These are phyloP conservation scores for Porodaedalea pini DNA, from an alignment of 1,284 basidiomycete species.

Conservation along the genomic window DNA sequence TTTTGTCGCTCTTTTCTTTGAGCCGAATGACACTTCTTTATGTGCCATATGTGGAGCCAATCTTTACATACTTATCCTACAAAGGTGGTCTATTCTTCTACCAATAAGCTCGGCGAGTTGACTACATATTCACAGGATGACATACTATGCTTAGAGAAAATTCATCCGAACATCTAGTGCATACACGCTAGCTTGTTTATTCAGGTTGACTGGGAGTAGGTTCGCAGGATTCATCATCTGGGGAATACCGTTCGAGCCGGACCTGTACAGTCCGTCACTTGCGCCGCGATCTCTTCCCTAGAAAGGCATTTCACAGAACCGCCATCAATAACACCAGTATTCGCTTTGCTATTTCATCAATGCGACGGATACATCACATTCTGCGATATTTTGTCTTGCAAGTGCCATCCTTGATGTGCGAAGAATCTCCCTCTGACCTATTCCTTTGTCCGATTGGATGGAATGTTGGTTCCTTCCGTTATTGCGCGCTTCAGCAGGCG, in stretches of 20 bases:
- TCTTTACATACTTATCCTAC: slow-evolving; percentile 80
- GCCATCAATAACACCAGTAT: neutral
- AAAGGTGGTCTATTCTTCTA: slow-evolving; percentile 42
- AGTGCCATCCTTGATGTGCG: slow-evolving; percentile 62
- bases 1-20: slow-evolving; percentile 77
- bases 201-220: slow-evolving; percentile 83
- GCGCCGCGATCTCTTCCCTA: neutral
- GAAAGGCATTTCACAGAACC: slow-evolving; percentile 22
- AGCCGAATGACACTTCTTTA: slow-evolving; percentile 72
- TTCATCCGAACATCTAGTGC: slow-evolving; percentile 54
- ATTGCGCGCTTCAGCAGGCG: slow-evolving; percentile 81
- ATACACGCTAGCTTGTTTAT: slow-evolving; percentile 64
- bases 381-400: slow-evolving; percentile 39
- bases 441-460: slow-evolving; percentile 81
- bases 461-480: slow-evolving; percentile 80
- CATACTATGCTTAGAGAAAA: slow-evolving; percentile 45
- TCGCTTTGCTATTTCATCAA: slow-evolving; percentile 59
- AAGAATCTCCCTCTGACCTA: slow-evolving; percentile 67
- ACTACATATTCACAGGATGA: slow-evolving; percentile 49
- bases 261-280: slow-evolving; percentile 22
- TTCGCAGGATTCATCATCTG: slow-evolving; percentile 75
- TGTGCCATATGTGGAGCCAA: slow-evolving; percentile 79
- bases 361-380: slow-evolving; percentile 60
- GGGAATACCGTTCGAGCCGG: slow-evolving; percentile 56
- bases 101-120: neutral